phyloP scores from a whole-genome alignment of 495 filamentous ascomycete species.

The Penicillium daleae region DNA sequence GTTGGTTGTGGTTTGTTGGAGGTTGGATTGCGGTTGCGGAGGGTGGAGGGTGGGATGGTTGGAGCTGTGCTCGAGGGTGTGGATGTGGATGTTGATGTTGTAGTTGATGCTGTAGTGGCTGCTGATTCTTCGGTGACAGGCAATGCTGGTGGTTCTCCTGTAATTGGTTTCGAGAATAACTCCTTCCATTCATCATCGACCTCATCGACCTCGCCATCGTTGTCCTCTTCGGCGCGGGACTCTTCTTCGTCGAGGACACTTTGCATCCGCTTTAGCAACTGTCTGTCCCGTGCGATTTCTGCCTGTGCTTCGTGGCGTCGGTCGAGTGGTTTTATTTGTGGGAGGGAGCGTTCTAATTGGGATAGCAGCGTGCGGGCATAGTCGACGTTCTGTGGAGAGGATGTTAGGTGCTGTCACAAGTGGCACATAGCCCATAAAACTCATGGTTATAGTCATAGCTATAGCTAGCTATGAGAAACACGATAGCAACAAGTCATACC shows the following conservation, averaged over 20 bases:
- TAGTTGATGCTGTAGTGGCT: conserved; percentile 12
- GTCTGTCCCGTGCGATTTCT: conserved; percentile 66
- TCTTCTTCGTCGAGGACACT: conserved; percentile 59
- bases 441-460: neutral
- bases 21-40: conserved; percentile 38
- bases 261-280: conserved; percentile 64
- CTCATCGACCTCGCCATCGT: conserved; percentile 36
- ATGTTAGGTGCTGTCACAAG: conserved; percentile 1
- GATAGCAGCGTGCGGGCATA: conserved; percentile 77
- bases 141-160: neutral
- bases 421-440: neutral
- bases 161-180: conserved; percentile 33
- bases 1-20: conserved; percentile 14
- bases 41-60: conserved; percentile 19
- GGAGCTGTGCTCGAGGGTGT: conserved; percentile 14
- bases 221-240: conserved; percentile 28
- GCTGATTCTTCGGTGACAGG: neutral
- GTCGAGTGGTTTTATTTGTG: conserved; percentile 63
- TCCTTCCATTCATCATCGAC: conserved; percentile 46
- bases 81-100: conserved; percentile 14
- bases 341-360: conserved; percentile 73
- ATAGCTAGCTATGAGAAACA: neutral
- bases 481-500: conserved; percentile 11
- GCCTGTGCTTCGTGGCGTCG: conserved; percentile 68
- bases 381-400: conserved; percentile 67